Percentiles rank a stretch among this genome's conserved stretches.
These are phyloP conservation scores for Diaporthe capsici DNA, from an alignment of 2,329 filamentous ascomycete genomes.

Conservation along the genomic window DNA sequence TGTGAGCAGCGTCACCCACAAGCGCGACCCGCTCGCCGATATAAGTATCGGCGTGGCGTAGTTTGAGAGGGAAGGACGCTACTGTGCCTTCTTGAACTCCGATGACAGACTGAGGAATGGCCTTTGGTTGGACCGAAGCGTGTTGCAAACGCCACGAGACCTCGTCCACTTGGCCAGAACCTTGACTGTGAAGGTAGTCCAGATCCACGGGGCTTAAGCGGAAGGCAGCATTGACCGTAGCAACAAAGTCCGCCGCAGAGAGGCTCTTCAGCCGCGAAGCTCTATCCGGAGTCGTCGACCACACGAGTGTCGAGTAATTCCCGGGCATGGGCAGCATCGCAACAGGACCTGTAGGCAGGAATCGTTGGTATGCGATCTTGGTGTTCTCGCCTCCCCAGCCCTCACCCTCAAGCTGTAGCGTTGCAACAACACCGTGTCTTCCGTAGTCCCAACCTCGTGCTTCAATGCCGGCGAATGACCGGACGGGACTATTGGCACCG, in stretches of 20 bases:
- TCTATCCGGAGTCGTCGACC: slow-evolving; percentile 89
- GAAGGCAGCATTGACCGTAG: slow-evolving; percentile 95
- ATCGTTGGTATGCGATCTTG: slow-evolving; percentile 93
- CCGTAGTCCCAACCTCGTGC: slow-evolving; percentile 94
- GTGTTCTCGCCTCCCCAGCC: slow-evolving; percentile 66
- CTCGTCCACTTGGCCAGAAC: slow-evolving; percentile 77
- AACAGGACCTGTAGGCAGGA: slow-evolving; percentile 91
- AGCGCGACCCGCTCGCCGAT: slow-evolving; percentile 91
- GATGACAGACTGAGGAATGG: slow-evolving; percentile 76
- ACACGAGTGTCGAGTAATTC: slow-evolving; percentile 87
- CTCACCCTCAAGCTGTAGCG: slow-evolving; percentile 78
- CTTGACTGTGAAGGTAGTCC: slow-evolving; percentile 81
- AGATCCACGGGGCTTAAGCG: slow-evolving; percentile 84
- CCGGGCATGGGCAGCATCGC: slow-evolving; percentile 92
- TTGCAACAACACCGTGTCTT: slow-evolving; percentile 92
- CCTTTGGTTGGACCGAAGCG: slow-evolving; percentile 67
- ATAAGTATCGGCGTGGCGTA: slow-evolving; percentile 96
- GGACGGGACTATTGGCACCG: slow-evolving; percentile 93
- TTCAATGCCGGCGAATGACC: slow-evolving; percentile 88
- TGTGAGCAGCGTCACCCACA: slow-evolving; percentile 95
- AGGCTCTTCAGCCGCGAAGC: slow-evolving; percentile 86
- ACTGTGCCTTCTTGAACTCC: slow-evolving; percentile 83
- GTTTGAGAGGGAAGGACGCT: slow-evolving; percentile 90
- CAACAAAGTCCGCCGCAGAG: slow-evolving; percentile 78
- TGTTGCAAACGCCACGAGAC: slow-evolving; percentile 86